phyloP scores from a whole-genome alignment of 106 monocot species.

The Dendrobium officinale region DNA sequence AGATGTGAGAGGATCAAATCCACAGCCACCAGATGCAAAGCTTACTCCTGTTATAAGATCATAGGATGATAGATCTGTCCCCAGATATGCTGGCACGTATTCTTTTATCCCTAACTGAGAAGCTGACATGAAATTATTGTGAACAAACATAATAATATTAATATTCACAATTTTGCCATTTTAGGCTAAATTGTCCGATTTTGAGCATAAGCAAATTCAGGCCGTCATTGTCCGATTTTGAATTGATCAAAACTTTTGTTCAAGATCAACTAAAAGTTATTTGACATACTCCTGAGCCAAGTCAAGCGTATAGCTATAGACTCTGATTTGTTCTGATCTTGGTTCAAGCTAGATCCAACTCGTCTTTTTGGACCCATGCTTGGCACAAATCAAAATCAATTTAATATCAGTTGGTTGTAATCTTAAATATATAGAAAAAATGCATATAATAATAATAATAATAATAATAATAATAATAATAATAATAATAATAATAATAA shows the following conservation, averaged over 20 bases:
- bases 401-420: not conserved
- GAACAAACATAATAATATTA: not conserved
- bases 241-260: no score
- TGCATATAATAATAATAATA: no score
- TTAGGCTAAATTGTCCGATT: not conserved
- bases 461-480: no score
- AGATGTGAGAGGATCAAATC: conserved; percentile 74
- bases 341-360: not conserved
- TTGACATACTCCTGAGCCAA: no score
- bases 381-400: not conserved
- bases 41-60: conserved; percentile 83
- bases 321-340: no score
- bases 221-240: no score
- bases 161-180: not conserved
- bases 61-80: conserved; percentile 24
- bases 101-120: conserved; percentile 66
- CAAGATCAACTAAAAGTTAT: no score
- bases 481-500: no score
- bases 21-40: conserved; percentile 81
- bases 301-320: no score
- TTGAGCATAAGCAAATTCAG: not conserved
- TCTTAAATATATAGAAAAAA: not conserved
- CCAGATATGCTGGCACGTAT: conserved; percentile 61
- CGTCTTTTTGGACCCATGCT: not conserved
- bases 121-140: conserved; percentile 30